Evolutionary conservation across 495 filamentous ascomycete species (phyloP), one percentile per base, ranked within the genome.

Genomic region (Trichoderma parareesei): DNA sequence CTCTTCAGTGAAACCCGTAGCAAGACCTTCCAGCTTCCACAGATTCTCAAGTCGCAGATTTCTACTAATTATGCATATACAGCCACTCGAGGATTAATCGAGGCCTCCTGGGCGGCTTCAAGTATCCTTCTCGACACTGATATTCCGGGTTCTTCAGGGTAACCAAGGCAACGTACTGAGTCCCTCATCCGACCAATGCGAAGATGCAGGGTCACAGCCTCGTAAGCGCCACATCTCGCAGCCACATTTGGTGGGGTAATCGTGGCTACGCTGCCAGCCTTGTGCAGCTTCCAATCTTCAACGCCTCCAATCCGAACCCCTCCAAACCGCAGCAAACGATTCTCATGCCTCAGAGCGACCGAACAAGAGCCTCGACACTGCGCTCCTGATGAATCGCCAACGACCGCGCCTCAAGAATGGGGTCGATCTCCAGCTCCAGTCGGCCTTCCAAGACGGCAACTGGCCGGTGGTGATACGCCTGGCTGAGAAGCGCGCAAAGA

Each of bases 391-490:
- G 61, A 44, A 63, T 46, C 61, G 61, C 33, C 43, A 37, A 16
- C 42, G 66, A 27, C 73, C 73, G 38, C 67, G 71, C 44, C 75
- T 77, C 20, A 79, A 75, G 70, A 70, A 60, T 62, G 72, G 65
- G 49, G 72, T 77, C 5, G 78, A 79, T 61, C 46, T 73, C 35
- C 71, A 73, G 53, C 68, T 82, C 14, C 70, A 75, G 65, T 71
- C 71, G 7, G 75, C 75, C 35, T 82, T 77, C 48, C 68, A 65
- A 33, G 77, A 79, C 27, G 69, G 75, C 44, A 78, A 78, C 67
- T 82, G 79, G 78, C 60, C 57, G n/a, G 63, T 68, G 1, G 75
- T 75, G 46, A 69, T 77, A 7, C 75, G 74, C 38, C 68, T 81
- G 8, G 79, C 79, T 0, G 72, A 75, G 42, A 75, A 77, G 55